phyloP scores from a whole-genome alignment of 75 land plant genomes.

The Selaginella tamariscina region DNA sequence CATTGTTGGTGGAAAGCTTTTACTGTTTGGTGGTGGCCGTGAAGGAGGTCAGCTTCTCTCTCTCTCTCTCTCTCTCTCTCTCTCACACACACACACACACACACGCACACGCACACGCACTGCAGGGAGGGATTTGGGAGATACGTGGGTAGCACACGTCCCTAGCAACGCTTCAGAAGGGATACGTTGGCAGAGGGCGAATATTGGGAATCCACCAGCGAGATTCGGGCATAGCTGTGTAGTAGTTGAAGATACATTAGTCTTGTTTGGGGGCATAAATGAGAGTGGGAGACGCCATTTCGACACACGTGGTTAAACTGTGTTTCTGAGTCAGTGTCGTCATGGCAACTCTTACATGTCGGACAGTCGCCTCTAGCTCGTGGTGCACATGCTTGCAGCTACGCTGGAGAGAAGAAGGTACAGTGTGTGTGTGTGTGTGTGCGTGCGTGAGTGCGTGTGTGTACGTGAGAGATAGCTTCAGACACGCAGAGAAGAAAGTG shows the following conservation, averaged over 20 bases:
- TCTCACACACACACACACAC: slow-evolving; percentile 6
- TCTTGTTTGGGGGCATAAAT: slow-evolving; percentile 88
- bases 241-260: slow-evolving; percentile 43
- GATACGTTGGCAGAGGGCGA: slow-evolving; percentile 44
- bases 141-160: slow-evolving; percentile 74
- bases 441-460: no score
- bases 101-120: not conserved
- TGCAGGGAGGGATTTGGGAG: slow-evolving; percentile 83
- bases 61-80: no score
- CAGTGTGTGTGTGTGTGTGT: no score
- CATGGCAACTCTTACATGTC: slow-evolving; percentile 57
- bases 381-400: slow-evolving; percentile 90
- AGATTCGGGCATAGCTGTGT: slow-evolving; percentile 83
- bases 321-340: slow-evolving; percentile 65
- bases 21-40: slow-evolving; percentile 87
- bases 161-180: slow-evolving; percentile 29
- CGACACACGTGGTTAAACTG: no score
- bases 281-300: slow-evolving; percentile 71
- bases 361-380: slow-evolving; percentile 60
- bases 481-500: no score
- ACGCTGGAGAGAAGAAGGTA: slow-evolving; percentile 39
- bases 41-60: slow-evolving; percentile 59
- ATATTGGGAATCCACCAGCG: slow-evolving; percentile 57
- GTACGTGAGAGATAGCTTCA: no score
- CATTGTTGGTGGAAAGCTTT: slow-evolving; percentile 42